Evolutionary conservation across 176 grass and related monocot species (phyloP), one percentile per base, ranked within the genome.

Genomic region (Tuctoria greenei): DNA sequence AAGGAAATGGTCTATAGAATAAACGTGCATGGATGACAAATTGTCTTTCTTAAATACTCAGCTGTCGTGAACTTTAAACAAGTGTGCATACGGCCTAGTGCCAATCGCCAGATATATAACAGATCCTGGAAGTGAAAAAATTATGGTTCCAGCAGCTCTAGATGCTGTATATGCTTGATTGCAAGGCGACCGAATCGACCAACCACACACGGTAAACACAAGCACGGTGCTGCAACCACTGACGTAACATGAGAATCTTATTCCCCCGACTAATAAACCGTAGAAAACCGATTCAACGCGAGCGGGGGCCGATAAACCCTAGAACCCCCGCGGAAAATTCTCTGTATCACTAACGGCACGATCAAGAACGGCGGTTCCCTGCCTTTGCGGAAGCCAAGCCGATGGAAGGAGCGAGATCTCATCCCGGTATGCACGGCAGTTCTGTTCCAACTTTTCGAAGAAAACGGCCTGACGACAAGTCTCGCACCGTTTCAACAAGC

Each of bases 281-380:
- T n/a, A n/a, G n/a, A 51, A 37, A 61, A 51, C 44, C 1, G 45
- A 3, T 9, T 35, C 4, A 43, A 51, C 31, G 31, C 23, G 4
- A 67, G 6, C 5, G 11, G 43, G 13, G 34, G 4, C 27, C 40
- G 50, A 79, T 66, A 66, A 77, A 72, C 66, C 66, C 85, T 77
- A 59, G 18, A 35, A 60, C 52, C 54, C 40, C 17, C 21, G 49
- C n/a, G n/a, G n/a, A n/a, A n/a, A n/a, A n/a, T n/a, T n/a, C n/a
- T n/a, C n/a, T n/a, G n/a, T n/a, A n/a, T n/a, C n/a, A n/a, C n/a
- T n/a, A n/a, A n/a, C n/a, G n/a, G n/a, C n/a, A n/a, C n/a, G n/a
- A n/a, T n/a, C n/a, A n/a, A n/a, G n/a, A n/a, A n/a, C n/a, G n/a
- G n/a, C n/a, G n/a, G n/a, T n/a, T n/a, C n/a, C n/a, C n/a, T n/a